phyloP scores from a whole-genome alignment of 2,329 filamentous ascomycete species.

The Atkinsonella hypoxylon region DNA sequence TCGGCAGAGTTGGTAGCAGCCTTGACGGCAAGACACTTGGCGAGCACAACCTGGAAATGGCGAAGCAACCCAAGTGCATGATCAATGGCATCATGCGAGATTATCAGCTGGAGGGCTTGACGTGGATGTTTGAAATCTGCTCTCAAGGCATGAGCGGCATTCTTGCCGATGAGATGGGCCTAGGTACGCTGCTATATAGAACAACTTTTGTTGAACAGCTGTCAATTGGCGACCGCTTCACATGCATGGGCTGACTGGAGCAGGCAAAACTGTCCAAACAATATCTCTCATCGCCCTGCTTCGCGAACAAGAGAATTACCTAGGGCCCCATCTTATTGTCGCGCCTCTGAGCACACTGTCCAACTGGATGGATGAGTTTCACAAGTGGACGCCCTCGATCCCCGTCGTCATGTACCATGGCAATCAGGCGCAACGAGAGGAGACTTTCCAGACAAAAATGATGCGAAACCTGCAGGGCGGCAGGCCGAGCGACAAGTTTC shows the following conservation, averaged over 20 bases:
- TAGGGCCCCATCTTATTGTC: constrained; percentile 80
- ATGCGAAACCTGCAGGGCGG: constrained; percentile 54
- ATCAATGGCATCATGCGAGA: constrained; percentile 82
- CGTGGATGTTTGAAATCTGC: constrained; percentile 83
- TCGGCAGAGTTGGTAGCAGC: constrained; percentile 49
- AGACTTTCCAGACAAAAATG: constrained; percentile 61
- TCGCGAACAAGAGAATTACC: constrained; percentile 71
- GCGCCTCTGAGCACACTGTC: constrained; percentile 83
- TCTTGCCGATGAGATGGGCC: constrained; percentile 85
- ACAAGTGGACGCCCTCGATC: constrained; percentile 78
- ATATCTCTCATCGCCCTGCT: constrained; percentile 80
- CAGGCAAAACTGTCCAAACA: constrained; percentile 82
- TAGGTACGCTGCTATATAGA: constrained; percentile 33
- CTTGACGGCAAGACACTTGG: constrained; percentile 48
- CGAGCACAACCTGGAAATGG: constrained; percentile 62
- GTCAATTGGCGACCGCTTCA: neutral
- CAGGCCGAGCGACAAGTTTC: constrained; percentile 55
- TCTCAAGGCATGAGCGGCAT: constrained; percentile 82
- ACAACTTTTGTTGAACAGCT: too few relatives aligned
- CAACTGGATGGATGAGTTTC: constrained; percentile 94
- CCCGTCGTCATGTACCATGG: constrained; percentile 89
- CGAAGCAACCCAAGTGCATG: constrained; percentile 74
- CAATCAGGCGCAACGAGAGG: constrained; percentile 61
- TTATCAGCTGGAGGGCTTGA: constrained; percentile 87
- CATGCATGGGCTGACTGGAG: constrained; percentile 4